These are phyloP conservation scores for Chlamydomonas urium DNA, from an alignment of 139 green algal genomes.

Conservation along the genomic window DNA sequence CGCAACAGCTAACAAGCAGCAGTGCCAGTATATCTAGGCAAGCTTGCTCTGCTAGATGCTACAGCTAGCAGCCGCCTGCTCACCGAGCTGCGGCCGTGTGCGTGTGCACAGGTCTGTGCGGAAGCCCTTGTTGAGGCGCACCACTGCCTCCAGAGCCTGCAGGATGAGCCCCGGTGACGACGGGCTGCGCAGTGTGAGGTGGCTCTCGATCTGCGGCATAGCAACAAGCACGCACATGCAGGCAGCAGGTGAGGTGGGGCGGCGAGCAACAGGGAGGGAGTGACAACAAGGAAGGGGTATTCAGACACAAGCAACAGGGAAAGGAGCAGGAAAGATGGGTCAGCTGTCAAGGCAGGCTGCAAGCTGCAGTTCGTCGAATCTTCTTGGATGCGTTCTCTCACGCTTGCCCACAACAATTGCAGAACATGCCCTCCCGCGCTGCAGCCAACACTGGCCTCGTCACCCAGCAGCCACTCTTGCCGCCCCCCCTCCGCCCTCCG, in stretches of 20 bases:
- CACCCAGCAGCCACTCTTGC: neutral
- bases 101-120: constrained; percentile 48
- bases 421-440: neutral
- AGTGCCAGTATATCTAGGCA: neutral
- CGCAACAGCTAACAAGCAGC: neutral
- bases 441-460: neutral
- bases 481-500: too few species aligned
- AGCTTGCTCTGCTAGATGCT: too few species aligned
- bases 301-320: too few species aligned
- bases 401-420: too few species aligned
- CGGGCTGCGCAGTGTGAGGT: constrained; percentile 7
- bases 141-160: constrained; percentile 71
- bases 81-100: constrained; percentile 58
- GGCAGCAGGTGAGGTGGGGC: neutral
- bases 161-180: constrained; percentile 24
- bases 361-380: too few species aligned
- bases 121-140: constrained; percentile 78
- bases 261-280: too few species aligned
- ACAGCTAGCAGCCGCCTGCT: neutral
- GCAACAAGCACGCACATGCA: too few species aligned
- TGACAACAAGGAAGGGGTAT: too few species aligned
- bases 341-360: too few species aligned
- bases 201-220: constrained; percentile 38
- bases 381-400: too few species aligned
- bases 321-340: too few species aligned